These are phyloP conservation scores for Wickerhamiella musiphila DNA, from an alignment of 805 yeast species.

Conservation along the genomic window DNA sequence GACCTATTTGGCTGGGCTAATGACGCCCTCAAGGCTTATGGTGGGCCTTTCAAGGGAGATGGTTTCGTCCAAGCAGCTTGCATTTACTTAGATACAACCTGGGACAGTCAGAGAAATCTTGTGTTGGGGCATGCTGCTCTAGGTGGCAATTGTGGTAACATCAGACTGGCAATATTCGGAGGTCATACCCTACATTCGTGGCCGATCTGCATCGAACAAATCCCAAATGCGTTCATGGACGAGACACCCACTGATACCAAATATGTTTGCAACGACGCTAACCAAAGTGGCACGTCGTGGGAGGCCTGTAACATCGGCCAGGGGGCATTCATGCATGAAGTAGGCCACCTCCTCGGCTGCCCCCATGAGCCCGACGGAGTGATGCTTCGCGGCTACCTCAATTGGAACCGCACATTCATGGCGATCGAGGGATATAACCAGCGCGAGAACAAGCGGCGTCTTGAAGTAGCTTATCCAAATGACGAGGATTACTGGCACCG, in stretches of 20 bases:
- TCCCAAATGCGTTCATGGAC: slow-evolving; percentile 55
- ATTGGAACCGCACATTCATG: slow-evolving; percentile 66
- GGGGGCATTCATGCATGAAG: slow-evolving; percentile 92
- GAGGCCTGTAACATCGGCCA: slow-evolving; percentile 71
- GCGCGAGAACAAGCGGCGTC: slow-evolving; percentile 15
- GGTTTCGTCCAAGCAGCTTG: slow-evolving; percentile 66
- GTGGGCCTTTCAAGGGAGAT: slow-evolving; percentile 33
- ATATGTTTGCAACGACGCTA: slow-evolving; percentile 82
- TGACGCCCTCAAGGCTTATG: slow-evolving; percentile 45
- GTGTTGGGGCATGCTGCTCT: slow-evolving; percentile 83
- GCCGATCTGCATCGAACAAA: slow-evolving; percentile 68
- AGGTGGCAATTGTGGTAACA: slow-evolving; percentile 65
- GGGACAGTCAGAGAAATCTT: slow-evolving; percentile 42
- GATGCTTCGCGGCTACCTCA: slow-evolving; percentile 73
- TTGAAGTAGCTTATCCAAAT: slow-evolving; percentile 24
- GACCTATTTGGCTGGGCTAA: slow-evolving; percentile 63
- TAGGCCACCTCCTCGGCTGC: slow-evolving; percentile 79
- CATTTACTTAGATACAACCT: slow-evolving; percentile 67
- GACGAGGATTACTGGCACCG: slow-evolving; percentile 82
- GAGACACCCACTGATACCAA: slow-evolving; percentile 39
- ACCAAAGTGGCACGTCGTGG: slow-evolving; percentile 77
- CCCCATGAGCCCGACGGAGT: slow-evolving; percentile 86
- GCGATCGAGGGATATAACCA: slow-evolving; percentile 41
- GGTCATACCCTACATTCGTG: slow-evolving; percentile 82
- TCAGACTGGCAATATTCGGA: slow-evolving; percentile 80